Evolutionary conservation across 176 grass and related monocot species (phyloP).

Genomic region (Triticum timopheevii): DNA sequence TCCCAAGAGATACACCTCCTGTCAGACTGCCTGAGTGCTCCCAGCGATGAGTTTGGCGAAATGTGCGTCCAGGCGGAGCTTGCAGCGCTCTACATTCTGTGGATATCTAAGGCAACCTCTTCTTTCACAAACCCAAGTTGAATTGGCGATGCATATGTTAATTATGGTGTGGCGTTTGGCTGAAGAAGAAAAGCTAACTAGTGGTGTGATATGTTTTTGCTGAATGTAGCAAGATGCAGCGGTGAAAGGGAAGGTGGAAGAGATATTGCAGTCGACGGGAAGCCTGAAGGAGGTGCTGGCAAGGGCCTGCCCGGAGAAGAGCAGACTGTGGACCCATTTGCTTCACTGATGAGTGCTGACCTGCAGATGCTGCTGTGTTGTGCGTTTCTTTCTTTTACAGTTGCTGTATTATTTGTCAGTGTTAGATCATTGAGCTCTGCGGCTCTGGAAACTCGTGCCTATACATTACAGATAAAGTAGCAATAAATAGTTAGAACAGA

Average conservation of each 20-base stretch:
- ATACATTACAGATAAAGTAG: not conserved
- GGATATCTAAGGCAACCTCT: conserved; percentile 36
- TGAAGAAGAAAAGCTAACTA: not conserved
- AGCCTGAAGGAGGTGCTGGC: conserved; percentile 30
- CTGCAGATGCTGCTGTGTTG: not conserved
- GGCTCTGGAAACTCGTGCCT: not conserved
- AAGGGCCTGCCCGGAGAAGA: conserved; percentile 34
- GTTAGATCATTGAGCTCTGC: not conserved
- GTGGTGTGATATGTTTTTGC: not conserved
- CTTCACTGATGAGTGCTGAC: conserved; percentile 7
- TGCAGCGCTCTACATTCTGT: conserved; percentile 33
- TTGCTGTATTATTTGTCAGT: not conserved
- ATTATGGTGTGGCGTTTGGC: not conserved
- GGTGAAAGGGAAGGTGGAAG: conserved; percentile 27
- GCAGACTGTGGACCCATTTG: conserved; percentile 22
- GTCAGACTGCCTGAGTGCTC: conserved; percentile 36
- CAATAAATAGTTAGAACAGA: not conserved
- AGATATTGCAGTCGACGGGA: conserved; percentile 11
- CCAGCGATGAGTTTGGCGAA: conserved; percentile 31
- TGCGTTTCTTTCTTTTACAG: not conserved
- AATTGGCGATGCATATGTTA: not conserved
- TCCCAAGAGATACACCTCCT: conserved; percentile 57
- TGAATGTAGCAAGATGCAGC: conserved; percentile 37
- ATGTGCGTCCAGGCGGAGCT: not conserved
- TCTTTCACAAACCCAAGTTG: not conserved